phyloP scores from a whole-genome alignment of 1,139 yeast species.

The Saccharomyces hybrid region DNA sequence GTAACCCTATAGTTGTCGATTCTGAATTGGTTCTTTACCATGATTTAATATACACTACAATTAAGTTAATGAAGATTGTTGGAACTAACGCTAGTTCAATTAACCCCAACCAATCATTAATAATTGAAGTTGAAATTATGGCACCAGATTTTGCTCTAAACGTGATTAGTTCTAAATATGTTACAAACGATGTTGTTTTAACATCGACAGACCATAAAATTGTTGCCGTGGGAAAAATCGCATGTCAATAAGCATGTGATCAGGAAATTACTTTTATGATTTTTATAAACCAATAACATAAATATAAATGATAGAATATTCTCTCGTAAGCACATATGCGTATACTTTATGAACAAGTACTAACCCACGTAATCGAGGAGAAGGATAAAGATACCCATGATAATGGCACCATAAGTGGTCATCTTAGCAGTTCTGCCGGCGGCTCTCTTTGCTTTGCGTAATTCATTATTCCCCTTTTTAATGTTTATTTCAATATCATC shows the following conservation, averaged over 20 bases:
- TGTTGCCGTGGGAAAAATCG: not conserved
- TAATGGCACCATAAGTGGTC: conserved; percentile 52
- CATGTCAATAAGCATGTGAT: not conserved
- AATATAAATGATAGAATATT: not conserved
- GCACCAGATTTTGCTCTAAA: not conserved
- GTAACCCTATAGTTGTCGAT: not conserved
- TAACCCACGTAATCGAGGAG: conserved; percentile 45
- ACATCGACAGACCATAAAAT: not conserved
- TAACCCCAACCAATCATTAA: not conserved
- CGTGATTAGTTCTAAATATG: not conserved
- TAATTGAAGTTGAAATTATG: not conserved
- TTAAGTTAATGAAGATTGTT: not conserved
- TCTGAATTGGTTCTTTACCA: not conserved
- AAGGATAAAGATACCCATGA: conserved; percentile 55
- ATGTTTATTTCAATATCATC: conserved; percentile 64
- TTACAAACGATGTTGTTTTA: not conserved
- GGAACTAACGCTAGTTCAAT: not conserved
- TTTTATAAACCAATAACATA: not conserved
- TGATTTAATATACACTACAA: not conserved
- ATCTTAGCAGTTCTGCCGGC: conserved; percentile 66
- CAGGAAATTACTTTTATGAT: not conserved
- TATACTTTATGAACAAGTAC: not conserved
- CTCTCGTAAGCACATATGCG: not conserved
- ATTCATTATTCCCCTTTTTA: conserved; percentile 62
- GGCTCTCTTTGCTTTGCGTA: conserved; percentile 61